Evolutionary conservation across 306 rosid genomes (phyloP).

Genomic region (Prunus kanzakura): DNA sequence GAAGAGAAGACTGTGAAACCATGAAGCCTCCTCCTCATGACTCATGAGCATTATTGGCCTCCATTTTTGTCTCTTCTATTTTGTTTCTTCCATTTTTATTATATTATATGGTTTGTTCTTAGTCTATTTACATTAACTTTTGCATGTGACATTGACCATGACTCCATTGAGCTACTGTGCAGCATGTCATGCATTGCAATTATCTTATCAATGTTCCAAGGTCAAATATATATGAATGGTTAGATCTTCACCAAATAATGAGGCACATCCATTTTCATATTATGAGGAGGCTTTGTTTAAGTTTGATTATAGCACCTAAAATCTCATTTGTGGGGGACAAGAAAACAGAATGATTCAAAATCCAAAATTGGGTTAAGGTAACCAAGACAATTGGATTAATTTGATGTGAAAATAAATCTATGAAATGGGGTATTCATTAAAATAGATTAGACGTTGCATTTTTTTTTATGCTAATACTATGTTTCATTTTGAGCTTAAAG

Average conservation of each 20-base stretch:
- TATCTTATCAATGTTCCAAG: not conserved
- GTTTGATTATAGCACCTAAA: no score
- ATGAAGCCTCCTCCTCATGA: not conserved
- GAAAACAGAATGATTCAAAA: no score
- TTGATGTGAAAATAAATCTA: no score
- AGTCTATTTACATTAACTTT: not conserved
- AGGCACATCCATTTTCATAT: no score
- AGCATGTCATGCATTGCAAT: not conserved
- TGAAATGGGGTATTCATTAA: no score
- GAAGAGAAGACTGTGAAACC: not conserved
- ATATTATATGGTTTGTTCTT: not conserved
- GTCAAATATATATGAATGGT: not conserved
- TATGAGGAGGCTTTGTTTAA: no score
- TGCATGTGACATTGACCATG: slow-evolving; percentile 2
- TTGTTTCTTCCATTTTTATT: not conserved
- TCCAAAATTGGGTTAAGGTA: no score
- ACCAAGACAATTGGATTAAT: no score
- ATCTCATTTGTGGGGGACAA: no score
- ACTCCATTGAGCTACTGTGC: not conserved
- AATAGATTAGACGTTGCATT: no score
- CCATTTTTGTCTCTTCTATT: not conserved
- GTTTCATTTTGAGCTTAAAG: no score
- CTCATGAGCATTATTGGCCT: not conserved
- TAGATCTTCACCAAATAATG: not conserved
- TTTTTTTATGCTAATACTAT: no score